Base-by-base conservation (phyloP, 2,329 filamentous ascomycete species). In the Emericellopsis atlantica region DNA sequence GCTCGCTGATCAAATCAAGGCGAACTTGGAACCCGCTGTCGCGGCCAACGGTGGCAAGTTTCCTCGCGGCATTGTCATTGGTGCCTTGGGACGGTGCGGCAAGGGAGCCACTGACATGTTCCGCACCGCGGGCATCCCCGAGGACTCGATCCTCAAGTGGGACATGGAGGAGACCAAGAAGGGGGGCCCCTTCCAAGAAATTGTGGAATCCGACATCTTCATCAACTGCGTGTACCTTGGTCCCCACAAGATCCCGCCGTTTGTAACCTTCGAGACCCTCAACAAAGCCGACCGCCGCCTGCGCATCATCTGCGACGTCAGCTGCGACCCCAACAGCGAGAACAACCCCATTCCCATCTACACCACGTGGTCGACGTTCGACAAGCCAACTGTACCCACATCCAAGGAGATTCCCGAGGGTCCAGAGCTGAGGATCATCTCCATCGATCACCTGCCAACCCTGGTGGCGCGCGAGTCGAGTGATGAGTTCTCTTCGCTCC, bases 401-500 rank as follows among this genome's bases (percentile, higher is more conserved):
- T 29, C 26, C 4, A 83, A 92, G 21, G 66, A 76, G 29, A 60
- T 77, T 70, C 56, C 37, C 34, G 29, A 55, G 37, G 55, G 23
- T 24, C 34, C 16, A 14, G 33, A 34, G 7, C 64, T 95, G 43
- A 80, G 75, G 37, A 84, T 95, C 50, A 94, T 95, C 61, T 83
- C 79, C 58, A 92, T 93, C 54, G 85, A 93, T 60, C 86, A 93
- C 56, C 70, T 93, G 40, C 86, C 87, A 4, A 83, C 79, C 40
- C 74, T 95, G 49, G 70, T 96, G 32, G 85, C 90, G 2, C 73
- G 90, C 40, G 90, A 95, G 65, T 81, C 87, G 22, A 87, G 79
- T 35, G 88, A 95, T 64, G 81, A 81, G 16, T 95, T 94, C 66
- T 86, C 81, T 58, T 67, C 74, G 40, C 82, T 83, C 37, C 67